phyloP scores from a whole-genome alignment of 2,329 filamentous ascomycete genomes.

The Didymella sp. region DNA sequence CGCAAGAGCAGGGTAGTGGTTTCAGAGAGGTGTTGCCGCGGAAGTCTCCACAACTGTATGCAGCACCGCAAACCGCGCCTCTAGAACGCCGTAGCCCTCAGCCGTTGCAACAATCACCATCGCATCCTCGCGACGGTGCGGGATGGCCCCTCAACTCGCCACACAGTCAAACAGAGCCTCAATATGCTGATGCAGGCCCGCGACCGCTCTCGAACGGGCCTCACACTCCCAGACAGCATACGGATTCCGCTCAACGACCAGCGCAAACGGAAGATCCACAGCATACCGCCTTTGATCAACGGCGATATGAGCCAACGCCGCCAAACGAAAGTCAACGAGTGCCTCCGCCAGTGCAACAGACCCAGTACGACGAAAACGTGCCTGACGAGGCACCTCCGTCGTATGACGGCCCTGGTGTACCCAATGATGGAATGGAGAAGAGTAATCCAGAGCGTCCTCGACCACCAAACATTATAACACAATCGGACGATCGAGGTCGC shows the following conservation, averaged over 20 bases:
- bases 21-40: slow-evolving; percentile 47
- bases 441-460: slow-evolving; percentile 34
- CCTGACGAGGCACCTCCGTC: slow-evolving; percentile 45
- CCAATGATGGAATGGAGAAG: slow-evolving; percentile 44
- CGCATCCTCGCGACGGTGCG: slow-evolving; percentile 27
- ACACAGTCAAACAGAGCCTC: slow-evolving; percentile 33
- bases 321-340: slow-evolving; percentile 9
- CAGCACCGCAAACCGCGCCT: slow-evolving; percentile 22
- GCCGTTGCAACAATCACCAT: slow-evolving; percentile 32
- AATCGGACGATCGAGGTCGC: slow-evolving; percentile 6
- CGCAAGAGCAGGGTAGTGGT: slow-evolving; percentile 32
- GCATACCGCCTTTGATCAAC: slow-evolving; percentile 12
- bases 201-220: slow-evolving; percentile 35
- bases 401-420: slow-evolving; percentile 42
- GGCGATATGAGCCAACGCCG: slow-evolving; percentile 14
- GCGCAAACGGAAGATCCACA: slow-evolving; percentile 13
- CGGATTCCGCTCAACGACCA: slow-evolving; percentile 16
- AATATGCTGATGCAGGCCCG: slow-evolving; percentile 29
- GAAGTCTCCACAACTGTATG: slow-evolving; percentile 38
- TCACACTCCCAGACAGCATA: slow-evolving; percentile 31
- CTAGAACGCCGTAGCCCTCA: slow-evolving; percentile 23
- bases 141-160: slow-evolving; percentile 39
- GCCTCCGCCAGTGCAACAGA: slow-evolving; percentile 7
- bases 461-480: slow-evolving; percentile 42
- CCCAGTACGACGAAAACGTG: slow-evolving; percentile 31